phyloP scores from a whole-genome alignment of 331 rosid genomes.

The Telfairia occidentalis region DNA sequence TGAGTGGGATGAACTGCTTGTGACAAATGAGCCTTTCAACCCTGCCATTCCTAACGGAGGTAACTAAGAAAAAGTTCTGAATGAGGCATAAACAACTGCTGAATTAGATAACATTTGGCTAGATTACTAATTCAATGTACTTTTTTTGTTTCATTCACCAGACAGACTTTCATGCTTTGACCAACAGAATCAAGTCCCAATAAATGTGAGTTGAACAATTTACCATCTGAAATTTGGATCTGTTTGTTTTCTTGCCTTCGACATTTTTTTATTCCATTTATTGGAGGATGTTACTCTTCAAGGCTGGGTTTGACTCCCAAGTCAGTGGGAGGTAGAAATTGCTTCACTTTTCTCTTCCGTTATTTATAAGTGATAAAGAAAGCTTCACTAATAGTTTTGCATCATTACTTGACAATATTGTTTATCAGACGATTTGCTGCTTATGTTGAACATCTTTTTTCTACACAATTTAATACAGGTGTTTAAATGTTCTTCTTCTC shows the following conservation, averaged over 20 bases:
- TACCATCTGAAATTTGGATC: slow-evolving; percentile 3
- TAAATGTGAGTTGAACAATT: slow-evolving; percentile 45
- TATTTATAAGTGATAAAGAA: not conserved
- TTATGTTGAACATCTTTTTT: not conserved
- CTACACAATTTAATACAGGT: not conserved
- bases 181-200: slow-evolving; percentile 39
- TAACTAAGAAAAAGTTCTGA: slow-evolving; percentile 27
- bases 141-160: slow-evolving; percentile 21
- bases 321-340: not conserved
- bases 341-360: not conserved
- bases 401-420: not conserved
- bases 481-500: not conserved
- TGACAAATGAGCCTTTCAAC: slow-evolving; percentile 31
- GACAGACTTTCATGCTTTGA: slow-evolving; percentile 36
- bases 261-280: not conserved
- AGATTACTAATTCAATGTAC: slow-evolving; percentile 14
- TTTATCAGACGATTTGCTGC: not conserved
- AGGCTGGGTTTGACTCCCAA: not conserved
- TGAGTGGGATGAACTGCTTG: slow-evolving; percentile 95
- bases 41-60: slow-evolving; percentile 37
- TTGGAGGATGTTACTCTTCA: not conserved
- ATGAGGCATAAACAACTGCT: not conserved
- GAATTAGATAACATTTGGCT: slow-evolving; percentile 1
- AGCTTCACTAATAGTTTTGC: not conserved
- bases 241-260: not conserved